Evolutionary conservation across 73 alveolate species (phyloP).

Genomic region (Tetrahymena malaccensis): DNA sequence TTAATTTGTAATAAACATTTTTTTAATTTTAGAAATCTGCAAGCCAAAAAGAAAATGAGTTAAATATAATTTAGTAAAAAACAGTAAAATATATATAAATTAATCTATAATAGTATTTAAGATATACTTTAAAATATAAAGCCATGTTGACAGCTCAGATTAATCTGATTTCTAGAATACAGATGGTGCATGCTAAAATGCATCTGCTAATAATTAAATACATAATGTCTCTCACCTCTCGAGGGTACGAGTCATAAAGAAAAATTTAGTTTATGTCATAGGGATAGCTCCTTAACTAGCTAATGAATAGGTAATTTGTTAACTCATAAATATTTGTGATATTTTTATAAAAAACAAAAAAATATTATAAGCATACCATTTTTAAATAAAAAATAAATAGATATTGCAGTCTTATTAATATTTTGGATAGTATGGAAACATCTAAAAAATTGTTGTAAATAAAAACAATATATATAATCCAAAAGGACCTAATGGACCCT

Average conservation of each 20-base stretch:
- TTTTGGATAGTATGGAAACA: constrained; percentile 72
- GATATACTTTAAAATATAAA: background rate
- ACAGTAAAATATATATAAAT: background rate
- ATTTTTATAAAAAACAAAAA: background rate
- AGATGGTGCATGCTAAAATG: background rate
- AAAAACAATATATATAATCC: constrained; percentile 61
- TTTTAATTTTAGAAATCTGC: background rate
- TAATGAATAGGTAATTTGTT: constrained; percentile 30
- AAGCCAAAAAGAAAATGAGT: background rate
- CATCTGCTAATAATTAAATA: background rate
- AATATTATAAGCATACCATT: background rate
- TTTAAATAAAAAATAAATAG: background rate
- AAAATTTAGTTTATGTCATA: constrained; percentile 68
- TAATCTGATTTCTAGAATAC: background rate
- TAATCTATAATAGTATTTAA: too few species aligned
- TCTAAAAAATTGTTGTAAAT: constrained; percentile 58
- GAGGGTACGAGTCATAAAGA: constrained; percentile 54
- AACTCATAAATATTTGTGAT: background rate
- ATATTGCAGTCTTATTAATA: constrained; percentile 49
- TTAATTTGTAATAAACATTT: too few species aligned
- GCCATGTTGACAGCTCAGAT: background rate
- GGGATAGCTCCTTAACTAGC: constrained; percentile 71
- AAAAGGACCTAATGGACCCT: constrained; percentile 50
- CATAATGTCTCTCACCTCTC: background rate
- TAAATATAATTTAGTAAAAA: too few species aligned